Evolutionary conservation across 2,329 filamentous ascomycete genomes (phyloP), one percentile per base, ranked within the genome.

Genomic region (Ceratocystis eucalypticola): DNA sequence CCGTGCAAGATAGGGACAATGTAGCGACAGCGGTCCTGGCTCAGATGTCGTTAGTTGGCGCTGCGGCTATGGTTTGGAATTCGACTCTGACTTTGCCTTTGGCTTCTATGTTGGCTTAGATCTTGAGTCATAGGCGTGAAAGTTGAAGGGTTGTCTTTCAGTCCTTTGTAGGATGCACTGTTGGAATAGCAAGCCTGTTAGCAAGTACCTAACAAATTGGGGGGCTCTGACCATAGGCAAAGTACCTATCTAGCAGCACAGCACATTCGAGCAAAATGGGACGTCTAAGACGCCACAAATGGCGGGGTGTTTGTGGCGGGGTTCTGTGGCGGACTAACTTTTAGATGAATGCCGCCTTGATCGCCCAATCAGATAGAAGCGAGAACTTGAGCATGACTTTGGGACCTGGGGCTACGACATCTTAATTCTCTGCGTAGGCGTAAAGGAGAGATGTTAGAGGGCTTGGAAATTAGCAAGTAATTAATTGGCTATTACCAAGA

Each of bases 261-360:
- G 20, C 30, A 59, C 33, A 30, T 20, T 5, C 22, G 17, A n/a
- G 55, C 55, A 30, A 30, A 59, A 59, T 33, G 12, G 15, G 17
- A 33, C 22, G 10, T 22, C 12, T 41, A 41, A 41, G 17, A 22
- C 67, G 67, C 67, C 67, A 68, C 67, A 66, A 28, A 66, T 61
- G 65, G 67, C 67, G 67, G 67, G 67, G 67, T 68, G 64, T 30
- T 45, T 65, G 67, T 64, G 67, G 67, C 64, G 61, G 61, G 61
- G 8, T 22, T 46, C 22, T 61, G 64, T 66, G 64, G 67, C 64
- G 17, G 62, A 17, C 4, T 7, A 8, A 17, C 10, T 48, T 25
- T 41, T 41, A 41, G 37, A 41, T 41, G 37, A 41, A 41, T 41
- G 4, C 37, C 37, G 3, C 12, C 37, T 12, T 15, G 37, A 41